Evolutionary conservation across 306 rosid species (phyloP).

Genomic region (Lotus japonicus): DNA sequence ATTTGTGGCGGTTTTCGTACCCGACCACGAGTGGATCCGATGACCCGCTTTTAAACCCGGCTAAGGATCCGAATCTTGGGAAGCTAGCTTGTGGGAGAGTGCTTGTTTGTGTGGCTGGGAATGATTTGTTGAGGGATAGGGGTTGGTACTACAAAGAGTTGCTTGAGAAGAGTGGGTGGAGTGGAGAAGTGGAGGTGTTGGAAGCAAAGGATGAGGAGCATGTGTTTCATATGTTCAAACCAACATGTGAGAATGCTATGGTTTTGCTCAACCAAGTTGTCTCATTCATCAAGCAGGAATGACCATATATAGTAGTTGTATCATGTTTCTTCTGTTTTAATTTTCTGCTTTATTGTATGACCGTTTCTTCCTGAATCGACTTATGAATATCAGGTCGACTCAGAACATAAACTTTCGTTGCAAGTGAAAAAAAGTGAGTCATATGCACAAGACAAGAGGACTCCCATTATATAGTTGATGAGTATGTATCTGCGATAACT

Average conservation of each 20-base stretch:
- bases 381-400: too few relatives aligned
- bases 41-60: slow-evolving; percentile 60
- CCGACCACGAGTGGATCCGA: slow-evolving; percentile 42
- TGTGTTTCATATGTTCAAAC: slow-evolving; percentile 50
- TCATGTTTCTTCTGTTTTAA: neutral
- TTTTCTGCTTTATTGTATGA: too few relatives aligned
- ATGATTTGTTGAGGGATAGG: slow-evolving; percentile 47
- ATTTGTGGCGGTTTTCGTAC: slow-evolving; percentile 44
- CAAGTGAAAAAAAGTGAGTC: too few relatives aligned
- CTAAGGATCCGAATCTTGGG: slow-evolving; percentile 44
- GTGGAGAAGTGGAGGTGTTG: slow-evolving; percentile 36
- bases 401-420: too few relatives aligned
- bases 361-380: too few relatives aligned
- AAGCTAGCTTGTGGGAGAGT: slow-evolving; percentile 39
- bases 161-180: slow-evolving; percentile 44
- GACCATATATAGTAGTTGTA: neutral
- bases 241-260: slow-evolving; percentile 27
- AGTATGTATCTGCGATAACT: too few relatives aligned
- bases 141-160: slow-evolving; percentile 41
- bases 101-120: slow-evolving; percentile 58
- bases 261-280: slow-evolving; percentile 29
- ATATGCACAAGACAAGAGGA: too few relatives aligned
- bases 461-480: too few relatives aligned
- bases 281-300: slow-evolving; percentile 28
- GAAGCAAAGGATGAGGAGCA: slow-evolving; percentile 50